Base-by-base conservation (phyloP, 1,139 yeast species). In the Blastobotrys elegans region DNA sequence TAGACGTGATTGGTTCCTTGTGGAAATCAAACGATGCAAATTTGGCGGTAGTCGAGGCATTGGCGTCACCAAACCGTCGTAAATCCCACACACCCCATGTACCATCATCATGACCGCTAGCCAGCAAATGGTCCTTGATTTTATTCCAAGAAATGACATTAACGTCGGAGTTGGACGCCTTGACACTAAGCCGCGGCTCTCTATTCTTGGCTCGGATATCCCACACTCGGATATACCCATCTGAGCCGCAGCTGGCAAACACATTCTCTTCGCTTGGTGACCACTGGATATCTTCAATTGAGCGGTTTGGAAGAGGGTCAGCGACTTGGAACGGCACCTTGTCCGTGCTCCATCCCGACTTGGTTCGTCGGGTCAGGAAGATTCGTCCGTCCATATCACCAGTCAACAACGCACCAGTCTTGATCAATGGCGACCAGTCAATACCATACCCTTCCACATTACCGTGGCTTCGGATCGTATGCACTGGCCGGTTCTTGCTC, bases 31-130 rank as follows among this genome's bases (percentile, higher is more conserved):
- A 92, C 18, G 68, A 57, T 7, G 96, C 97, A 29, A 90, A 97
- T 14, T 95, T 94, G 16, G 80, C 70, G 10, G 89, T 86, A 16
- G 59, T 54, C 11, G 56, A 52, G 7, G 63, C 71, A 14, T 52
- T 26, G 11, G 90, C 89, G 8, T 79, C 68, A 2, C 88, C 84
- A 70, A 94, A 89, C 58, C 79, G 84, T 65, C 98, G 83, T 68
- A 92, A 75, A 71, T 92, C 99, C 98, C 99, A 92, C 37, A 92
- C 94, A 47, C 95, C 89, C 96, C 97, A 92, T 29, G 82, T 71
- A 53, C 99, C 99, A 65, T 89, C 96, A 66, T 92, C 99, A 63
- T 92, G 96, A 56, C 99, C 99, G 44, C 94, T 82, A 0, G 97
- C 97, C 52, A 92, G 74, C 60, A 92, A 72, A 61, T 89, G 87